Conservation (phyloP, 2,329 filamentous ascomycete species). For the Clonostachys chloroleuca region DNA sequence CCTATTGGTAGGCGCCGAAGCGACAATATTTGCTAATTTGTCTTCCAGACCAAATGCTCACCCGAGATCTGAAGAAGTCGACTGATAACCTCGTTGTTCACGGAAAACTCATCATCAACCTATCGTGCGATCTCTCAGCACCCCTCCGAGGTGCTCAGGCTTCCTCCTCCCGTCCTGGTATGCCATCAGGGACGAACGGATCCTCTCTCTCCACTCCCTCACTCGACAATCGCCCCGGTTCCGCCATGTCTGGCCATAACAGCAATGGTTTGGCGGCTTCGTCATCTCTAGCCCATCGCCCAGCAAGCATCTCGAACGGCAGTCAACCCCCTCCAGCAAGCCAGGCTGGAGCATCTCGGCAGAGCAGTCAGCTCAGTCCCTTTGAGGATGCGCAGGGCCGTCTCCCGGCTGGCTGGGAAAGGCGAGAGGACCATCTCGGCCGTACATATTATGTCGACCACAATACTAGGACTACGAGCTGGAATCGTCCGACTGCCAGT, state of each 20-base stretch:
- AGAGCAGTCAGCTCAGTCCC: constrained; percentile 62
- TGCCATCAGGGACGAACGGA: constrained; percentile 28
- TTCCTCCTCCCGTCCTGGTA: constrained; percentile 36
- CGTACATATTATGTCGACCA: constrained; percentile 98
- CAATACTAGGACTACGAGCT: constrained; percentile 94
- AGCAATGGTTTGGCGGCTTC: constrained; percentile 34
- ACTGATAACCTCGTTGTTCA: constrained; percentile 97
- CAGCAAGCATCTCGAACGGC: constrained; percentile 38
- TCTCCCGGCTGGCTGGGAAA: constrained; percentile 90
- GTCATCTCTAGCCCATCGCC: constrained; percentile 36
- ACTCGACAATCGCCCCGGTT: constrained; percentile 44
- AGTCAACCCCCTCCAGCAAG: constrained; percentile 5
- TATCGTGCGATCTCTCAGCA: constrained; percentile 81
- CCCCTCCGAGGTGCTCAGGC: constrained; percentile 54
- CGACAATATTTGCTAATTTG: constrained; percentile 24
- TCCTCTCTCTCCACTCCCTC: constrained; percentile 36
- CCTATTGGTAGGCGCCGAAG: constrained; percentile 5
- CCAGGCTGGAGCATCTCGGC: constrained; percentile 23
- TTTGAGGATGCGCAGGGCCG: constrained; percentile 96
- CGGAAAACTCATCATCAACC: constrained; percentile 93
- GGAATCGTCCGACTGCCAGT: constrained; percentile 82
- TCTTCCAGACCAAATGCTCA: constrained; percentile 91
- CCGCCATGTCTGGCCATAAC: constrained; percentile 46
- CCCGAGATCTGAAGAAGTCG: constrained; percentile 92
- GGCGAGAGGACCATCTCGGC: constrained; percentile 89